Conservation (phyloP, 768 basidiomycete species). For the Tubosaeta sp. region DNA sequence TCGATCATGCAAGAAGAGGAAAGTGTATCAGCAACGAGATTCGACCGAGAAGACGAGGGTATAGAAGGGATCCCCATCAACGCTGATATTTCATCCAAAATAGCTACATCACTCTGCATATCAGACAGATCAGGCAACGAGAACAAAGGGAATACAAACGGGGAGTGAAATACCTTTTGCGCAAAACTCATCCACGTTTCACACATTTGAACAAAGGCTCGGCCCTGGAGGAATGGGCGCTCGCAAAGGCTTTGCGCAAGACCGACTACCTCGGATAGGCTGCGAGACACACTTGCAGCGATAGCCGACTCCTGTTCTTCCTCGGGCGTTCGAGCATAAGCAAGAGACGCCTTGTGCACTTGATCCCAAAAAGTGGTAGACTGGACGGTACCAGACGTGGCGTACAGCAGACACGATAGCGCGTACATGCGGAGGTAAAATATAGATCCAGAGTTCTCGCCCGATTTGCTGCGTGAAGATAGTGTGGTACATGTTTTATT, state of each 20-base stretch:
- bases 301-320: conserved; percentile 25
- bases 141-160: not conserved
- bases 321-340: conserved; percentile 20
- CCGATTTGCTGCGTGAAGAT: conserved; percentile 26
- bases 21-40: not conserved
- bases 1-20: conserved; percentile 15
- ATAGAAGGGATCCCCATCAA: conserved; percentile 32
- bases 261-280: conserved; percentile 42
- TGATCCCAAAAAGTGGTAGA: conserved; percentile 71
- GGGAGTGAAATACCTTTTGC: conserved; percentile 43
- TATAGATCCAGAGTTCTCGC: conserved; percentile 17
- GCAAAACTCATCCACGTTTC: conserved; percentile 72
- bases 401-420: conserved; percentile 46
- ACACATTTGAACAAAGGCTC: conserved; percentile 57
- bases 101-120: conserved; percentile 43
- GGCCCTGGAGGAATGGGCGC: conserved; percentile 43
- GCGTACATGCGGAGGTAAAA: conserved; percentile 40
- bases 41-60: conserved; percentile 3
- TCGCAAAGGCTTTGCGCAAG: conserved; percentile 36
- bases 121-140: not conserved
- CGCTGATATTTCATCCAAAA: conserved; percentile 44
- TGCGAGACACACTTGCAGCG: conserved; percentile 37
- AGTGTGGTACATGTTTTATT: conserved; percentile 31
- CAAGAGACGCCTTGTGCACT: conserved; percentile 43
- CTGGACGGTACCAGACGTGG: conserved; percentile 44